Evolutionary conservation across 2,329 filamentous ascomycete species (phyloP), one percentile per base, ranked within the genome.

Genomic region (Diaporthe nobilis): DNA sequence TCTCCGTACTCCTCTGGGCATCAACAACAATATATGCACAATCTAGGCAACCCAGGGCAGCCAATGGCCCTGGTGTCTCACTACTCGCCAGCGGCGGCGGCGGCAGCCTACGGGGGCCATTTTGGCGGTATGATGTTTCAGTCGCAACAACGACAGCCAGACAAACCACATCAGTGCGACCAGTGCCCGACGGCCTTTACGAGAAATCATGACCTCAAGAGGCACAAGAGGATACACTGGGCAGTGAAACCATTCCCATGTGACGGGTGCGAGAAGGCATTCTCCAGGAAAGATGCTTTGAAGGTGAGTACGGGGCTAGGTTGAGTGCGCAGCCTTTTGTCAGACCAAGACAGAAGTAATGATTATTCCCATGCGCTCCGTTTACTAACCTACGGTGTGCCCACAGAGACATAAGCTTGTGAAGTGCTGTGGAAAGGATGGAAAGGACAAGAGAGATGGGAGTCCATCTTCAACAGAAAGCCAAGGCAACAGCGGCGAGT

Each of bases 161-260:
- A 98, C 79, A 92, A 96, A 7, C 97, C 97, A 0, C 98, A 98
- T 88, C 96, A 96, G 84, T 99, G 97, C 83, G 95, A 98, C 80
- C 90, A 94, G 82, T 99, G 97, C 81, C 92, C 94, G 0, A 95
- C 98, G 83, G 96, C 94, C 51, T 99, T 99, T 86, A 98, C 98
- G 84, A 90, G 97, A 6, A 98, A 98, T 79, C 97, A 98, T 82
- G 97, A 98, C 82, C 85, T 98, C 80, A 99, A 99, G 86, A 91
- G 97, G 71, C 97, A 99, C 84, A 98, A 98, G 88, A 89, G 95
- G 68, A 98, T 98, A 76, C 97, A 99, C 84, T 85, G 98, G 75
- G 94, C 95, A 0, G 95, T 98, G 55, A 99, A 99, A 88, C 97
- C 97, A 0, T 98, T 96, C 83, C 96, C 96, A 0, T 99, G 97